phyloP scores from a whole-genome alignment of 2,329 filamentous ascomycete genomes.

The Pestalotiopsis sp. region DNA sequence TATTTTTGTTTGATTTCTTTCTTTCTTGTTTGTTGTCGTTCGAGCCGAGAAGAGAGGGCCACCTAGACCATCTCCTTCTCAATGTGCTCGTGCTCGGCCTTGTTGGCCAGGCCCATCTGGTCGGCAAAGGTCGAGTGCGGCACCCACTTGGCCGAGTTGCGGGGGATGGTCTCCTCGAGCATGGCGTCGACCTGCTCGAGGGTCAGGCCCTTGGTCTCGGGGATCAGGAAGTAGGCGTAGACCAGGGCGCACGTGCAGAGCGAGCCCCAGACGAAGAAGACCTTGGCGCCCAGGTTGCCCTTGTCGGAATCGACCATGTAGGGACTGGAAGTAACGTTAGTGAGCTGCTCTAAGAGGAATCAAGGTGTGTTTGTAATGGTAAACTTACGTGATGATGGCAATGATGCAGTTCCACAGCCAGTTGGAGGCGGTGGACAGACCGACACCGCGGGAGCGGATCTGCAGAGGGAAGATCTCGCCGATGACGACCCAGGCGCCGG shows the following conservation, averaged over 20 bases:
- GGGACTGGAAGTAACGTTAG: conserved; percentile 39
- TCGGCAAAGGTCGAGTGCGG: conserved; percentile 70
- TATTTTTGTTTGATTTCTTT: neutral
- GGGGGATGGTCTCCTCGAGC: conserved; percentile 83
- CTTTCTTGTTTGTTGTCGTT: neutral
- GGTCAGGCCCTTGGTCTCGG: conserved; percentile 73
- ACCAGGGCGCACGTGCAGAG: conserved; percentile 57
- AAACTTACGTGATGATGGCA: conserved; percentile 53
- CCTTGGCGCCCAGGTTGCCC: conserved; percentile 41
- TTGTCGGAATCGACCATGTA: conserved; percentile 65
- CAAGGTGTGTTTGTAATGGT: too few relatives aligned
- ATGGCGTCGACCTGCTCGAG: conserved; percentile 79
- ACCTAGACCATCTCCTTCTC: conserved; percentile 21
- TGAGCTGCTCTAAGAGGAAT: neutral
- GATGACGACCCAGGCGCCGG: conserved; percentile 68
- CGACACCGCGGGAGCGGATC: conserved; percentile 73
- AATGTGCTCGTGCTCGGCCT: conserved; percentile 25
- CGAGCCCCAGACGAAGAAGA: conserved; percentile 65
- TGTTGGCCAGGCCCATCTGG: conserved; percentile 51
- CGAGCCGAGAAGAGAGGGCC: neutral
- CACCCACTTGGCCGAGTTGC: conserved; percentile 76
- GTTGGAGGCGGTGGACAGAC: conserved; percentile 71
- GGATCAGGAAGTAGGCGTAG: conserved; percentile 63
- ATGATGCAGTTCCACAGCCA: conserved; percentile 72
- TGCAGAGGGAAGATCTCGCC: conserved; percentile 78